Evolutionary conservation across 2,329 filamentous ascomycete species (phyloP).

Genomic region (Ceratocystis albifundus): DNA sequence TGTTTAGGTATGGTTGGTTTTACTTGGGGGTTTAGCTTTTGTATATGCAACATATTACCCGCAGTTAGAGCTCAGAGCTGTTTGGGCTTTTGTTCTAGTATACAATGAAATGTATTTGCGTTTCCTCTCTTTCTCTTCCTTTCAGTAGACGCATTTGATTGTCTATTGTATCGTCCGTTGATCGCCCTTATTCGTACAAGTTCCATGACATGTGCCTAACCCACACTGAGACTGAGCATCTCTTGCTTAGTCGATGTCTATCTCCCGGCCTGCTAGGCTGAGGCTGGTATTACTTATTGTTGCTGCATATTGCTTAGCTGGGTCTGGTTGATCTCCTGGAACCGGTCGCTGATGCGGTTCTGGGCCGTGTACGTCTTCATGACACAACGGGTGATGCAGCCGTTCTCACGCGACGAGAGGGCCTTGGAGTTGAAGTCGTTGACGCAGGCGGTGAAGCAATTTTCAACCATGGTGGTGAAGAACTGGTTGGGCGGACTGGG

Average conservation of each 20-base stretch:
- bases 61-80: not conserved
- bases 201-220: not conserved
- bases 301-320: constrained; percentile 40
- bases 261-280: not conserved
- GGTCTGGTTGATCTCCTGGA: constrained; percentile 57
- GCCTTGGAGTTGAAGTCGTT: constrained; percentile 98
- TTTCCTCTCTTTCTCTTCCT: not conserved
- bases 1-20: not conserved
- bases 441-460: constrained; percentile 94
- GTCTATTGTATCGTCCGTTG: not conserved
- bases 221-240: not conserved
- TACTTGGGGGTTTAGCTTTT: not conserved
- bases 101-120: constrained; percentile 6
- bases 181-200: constrained; percentile 15
- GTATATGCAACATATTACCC: constrained; percentile 3
- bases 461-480: constrained; percentile 59
- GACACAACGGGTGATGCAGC: constrained; percentile 88
- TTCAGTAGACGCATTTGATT: not conserved
- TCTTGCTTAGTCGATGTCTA: not conserved
- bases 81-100: not conserved
- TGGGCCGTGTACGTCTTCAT: constrained; percentile 91
- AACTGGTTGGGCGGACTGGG: constrained; percentile 33
- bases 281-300: constrained; percentile 25
- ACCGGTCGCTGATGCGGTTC: constrained; percentile 81
- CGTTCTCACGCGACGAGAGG: constrained; percentile 73